Conservation (phyloP, 257 asterid genomes). For the Penstemon barbatus region DNA sequence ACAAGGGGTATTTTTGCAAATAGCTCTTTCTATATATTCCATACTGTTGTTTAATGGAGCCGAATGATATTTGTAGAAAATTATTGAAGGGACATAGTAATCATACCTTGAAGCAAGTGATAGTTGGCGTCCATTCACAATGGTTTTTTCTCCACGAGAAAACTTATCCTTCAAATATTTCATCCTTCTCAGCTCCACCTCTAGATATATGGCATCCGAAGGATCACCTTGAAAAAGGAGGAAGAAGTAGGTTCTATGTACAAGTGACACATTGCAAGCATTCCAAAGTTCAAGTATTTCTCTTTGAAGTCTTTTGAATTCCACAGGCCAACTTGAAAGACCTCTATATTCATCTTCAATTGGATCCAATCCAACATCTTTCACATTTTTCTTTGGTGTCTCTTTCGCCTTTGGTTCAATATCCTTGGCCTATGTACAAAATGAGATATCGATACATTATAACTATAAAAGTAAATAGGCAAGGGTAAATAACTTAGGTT, state of each 20-base stretch:
- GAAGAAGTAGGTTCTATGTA: constrained; percentile 85
- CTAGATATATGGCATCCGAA: constrained; percentile 79
- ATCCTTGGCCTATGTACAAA: constrained; percentile 40
- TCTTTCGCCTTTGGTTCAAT: constrained; percentile 36
- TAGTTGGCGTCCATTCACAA: constrained; percentile 52
- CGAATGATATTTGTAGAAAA: no score
- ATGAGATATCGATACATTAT: background rate
- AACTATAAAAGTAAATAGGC: background rate
- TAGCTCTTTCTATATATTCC: no score
- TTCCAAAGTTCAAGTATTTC: constrained; percentile 88
- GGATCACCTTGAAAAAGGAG: constrained; percentile 89
- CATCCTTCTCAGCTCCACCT: constrained; percentile 85
- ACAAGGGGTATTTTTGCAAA: no score
- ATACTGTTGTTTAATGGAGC: no score
- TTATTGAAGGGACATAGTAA: background rate
- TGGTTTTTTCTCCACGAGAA: constrained; percentile 57
- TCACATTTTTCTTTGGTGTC: constrained; percentile 52
- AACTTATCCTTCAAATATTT: constrained; percentile 63
- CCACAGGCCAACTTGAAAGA: constrained; percentile 64
- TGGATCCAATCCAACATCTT: constrained; percentile 85
- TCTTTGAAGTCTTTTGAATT: constrained; percentile 72
- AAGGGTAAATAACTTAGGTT: background rate
- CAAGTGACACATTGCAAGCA: constrained; percentile 71
- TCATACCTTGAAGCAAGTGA: constrained; percentile 69
- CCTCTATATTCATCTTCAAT: constrained; percentile 57